Conservation (phyloP, 2,329 filamentous ascomycete species). For the Alternaria incomplexa region DNA sequence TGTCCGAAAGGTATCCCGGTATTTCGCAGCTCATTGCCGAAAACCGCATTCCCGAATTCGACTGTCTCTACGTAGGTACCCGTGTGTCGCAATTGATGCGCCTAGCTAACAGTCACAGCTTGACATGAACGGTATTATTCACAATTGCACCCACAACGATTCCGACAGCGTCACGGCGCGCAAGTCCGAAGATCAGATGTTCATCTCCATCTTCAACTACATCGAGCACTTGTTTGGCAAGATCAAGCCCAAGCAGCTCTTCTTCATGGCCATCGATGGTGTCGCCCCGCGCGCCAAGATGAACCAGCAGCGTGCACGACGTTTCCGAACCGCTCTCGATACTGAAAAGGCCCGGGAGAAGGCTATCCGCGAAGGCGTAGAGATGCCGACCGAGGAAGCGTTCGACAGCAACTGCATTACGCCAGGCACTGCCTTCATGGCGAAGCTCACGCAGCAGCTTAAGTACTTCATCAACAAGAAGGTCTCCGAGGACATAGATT, state of each 20-base stretch:
- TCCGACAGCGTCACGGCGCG: conserved; percentile 90
- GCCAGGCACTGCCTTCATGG: conserved; percentile 97
- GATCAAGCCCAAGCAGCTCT: conserved; percentile 97
- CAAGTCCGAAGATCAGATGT: conserved; percentile 98
- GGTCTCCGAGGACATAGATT: conserved; percentile 93
- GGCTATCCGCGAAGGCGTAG: conserved; percentile 84
- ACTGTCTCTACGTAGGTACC: conserved; percentile 80
- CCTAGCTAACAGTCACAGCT: conserved; percentile 57
- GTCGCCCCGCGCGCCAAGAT: conserved; percentile 98
- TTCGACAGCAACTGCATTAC: conserved; percentile 99
- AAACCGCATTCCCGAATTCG: conserved; percentile 98
- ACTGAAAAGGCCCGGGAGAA: conserved; percentile 89
- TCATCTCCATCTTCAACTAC: conserved; percentile 99
- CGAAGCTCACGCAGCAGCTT: conserved; percentile 88
- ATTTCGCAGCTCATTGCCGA: conserved; percentile 99
- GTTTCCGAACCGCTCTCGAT: conserved; percentile 93
- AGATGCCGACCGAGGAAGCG: conserved; percentile 92
- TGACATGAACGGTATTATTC: conserved; percentile 98
- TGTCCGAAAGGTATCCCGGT: conserved; percentile 97
- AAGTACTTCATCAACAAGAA: conserved; percentile 99
- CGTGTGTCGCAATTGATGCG: neutral
- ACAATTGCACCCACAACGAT: conserved; percentile 99
- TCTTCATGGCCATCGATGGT: conserved; percentile 99
- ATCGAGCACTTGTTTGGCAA: conserved; percentile 98
- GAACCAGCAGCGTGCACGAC: conserved; percentile 96